Percentiles rank a stretch among this genome's conserved stretches.
These are phyloP conservation scores for Plasmopara halstedii DNA, from an alignment of 352 stramenopile species.

Conservation along the genomic window DNA sequence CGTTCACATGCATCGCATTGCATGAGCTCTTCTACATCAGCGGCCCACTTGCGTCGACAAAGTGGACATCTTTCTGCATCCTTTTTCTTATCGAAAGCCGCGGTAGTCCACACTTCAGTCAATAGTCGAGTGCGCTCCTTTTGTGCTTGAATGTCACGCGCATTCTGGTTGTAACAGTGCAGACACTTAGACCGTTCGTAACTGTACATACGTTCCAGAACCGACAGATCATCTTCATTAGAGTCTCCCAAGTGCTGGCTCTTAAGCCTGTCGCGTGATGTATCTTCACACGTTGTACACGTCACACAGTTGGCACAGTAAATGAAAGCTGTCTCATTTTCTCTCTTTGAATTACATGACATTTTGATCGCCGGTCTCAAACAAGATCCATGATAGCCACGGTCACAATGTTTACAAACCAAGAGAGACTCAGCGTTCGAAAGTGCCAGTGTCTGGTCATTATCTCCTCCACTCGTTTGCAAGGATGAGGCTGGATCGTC, in stretches of 20 bases:
- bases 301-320: slow-evolving; percentile 63
- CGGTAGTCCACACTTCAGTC: slow-evolving; percentile 47
- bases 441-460: slow-evolving; percentile 1
- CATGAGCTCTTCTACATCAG: slow-evolving; percentile 74
- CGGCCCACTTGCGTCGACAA: slow-evolving; percentile 58
- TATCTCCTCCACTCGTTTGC: slow-evolving; percentile 1
- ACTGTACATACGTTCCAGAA: slow-evolving; percentile 48
- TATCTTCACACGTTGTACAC: slow-evolving; percentile 44
- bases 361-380: slow-evolving; percentile 33
- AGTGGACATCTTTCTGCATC: slow-evolving; percentile 73
- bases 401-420: slow-evolving; percentile 42
- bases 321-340: slow-evolving; percentile 20
- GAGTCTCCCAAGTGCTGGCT: slow-evolving; percentile 7
- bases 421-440: slow-evolving; percentile 20
- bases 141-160: slow-evolving; percentile 39
- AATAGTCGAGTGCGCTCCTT: slow-evolving; percentile 47
- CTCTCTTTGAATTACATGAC: slow-evolving; percentile 5
- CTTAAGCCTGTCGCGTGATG: slow-evolving; percentile 6
- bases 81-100: slow-evolving; percentile 42
- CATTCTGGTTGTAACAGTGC: slow-evolving; percentile 43
- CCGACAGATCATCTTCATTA: slow-evolving; percentile 19
- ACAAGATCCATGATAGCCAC: slow-evolving; percentile 48
- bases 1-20: slow-evolving; percentile 83
- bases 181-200: slow-evolving; percentile 51
- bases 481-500: slow-evolving; percentile 4